These are phyloP conservation scores for Cystobasidiopsis lactophilus DNA, from an alignment of 768 basidiomycete species.

Conservation along the genomic window DNA sequence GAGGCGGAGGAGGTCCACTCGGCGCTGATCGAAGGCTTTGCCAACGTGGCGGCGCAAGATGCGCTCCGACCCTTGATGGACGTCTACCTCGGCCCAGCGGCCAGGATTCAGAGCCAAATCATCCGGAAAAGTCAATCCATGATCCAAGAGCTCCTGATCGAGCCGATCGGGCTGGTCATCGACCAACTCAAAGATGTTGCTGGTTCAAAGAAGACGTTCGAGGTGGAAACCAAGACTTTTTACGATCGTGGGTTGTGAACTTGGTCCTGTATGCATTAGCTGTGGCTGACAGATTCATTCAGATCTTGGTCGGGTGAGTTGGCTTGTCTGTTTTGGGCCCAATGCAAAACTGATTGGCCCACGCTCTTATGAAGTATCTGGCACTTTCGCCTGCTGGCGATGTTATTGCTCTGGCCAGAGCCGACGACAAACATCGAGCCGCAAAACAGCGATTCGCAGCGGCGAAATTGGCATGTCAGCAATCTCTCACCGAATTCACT, in stretches of 20 bases:
- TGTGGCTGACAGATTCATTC: background rate
- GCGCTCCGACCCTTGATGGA: background rate
- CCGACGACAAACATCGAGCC: background rate
- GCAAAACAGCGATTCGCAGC: background rate
- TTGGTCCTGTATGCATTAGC: background rate
- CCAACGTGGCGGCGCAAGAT: background rate
- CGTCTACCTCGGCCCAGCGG: background rate
- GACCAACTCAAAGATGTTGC: background rate
- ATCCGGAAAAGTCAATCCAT: background rate
- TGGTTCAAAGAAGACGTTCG: background rate
- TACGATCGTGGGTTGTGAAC: background rate
- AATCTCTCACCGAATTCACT: background rate
- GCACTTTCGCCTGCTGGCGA: background rate
- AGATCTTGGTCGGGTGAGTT: background rate
- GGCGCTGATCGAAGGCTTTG: background rate
- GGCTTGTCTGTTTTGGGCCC: too few relatives aligned
- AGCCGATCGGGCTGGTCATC: background rate
- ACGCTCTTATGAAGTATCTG: background rate
- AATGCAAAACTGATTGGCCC: too few relatives aligned
- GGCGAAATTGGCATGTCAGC: background rate
- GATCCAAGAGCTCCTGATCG: background rate
- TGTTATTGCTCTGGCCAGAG: background rate
- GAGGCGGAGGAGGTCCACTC: background rate
- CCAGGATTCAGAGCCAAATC: background rate
- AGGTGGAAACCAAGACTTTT: background rate